Conservation (phyloP, 2,329 filamentous ascomycete species). For the Cordyceps farinosa region DNA sequence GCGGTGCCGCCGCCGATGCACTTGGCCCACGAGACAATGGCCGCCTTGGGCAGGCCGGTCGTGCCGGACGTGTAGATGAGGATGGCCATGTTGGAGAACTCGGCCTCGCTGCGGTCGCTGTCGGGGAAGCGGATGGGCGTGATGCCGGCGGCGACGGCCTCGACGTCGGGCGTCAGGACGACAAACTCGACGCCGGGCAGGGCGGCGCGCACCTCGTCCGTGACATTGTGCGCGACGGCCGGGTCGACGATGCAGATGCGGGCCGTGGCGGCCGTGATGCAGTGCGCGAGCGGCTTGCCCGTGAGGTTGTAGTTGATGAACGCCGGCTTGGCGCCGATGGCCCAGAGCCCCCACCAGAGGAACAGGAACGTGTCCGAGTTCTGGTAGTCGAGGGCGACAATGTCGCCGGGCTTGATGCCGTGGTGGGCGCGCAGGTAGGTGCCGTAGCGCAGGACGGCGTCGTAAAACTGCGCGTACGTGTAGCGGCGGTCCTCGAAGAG, state of each 20-base stretch:
- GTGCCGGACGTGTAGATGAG: constrained; percentile 86
- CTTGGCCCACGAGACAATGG: constrained; percentile 72
- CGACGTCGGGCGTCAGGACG: constrained; percentile 56
- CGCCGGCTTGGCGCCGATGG: constrained; percentile 75
- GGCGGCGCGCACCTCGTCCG: constrained; percentile 52
- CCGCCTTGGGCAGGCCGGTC: constrained; percentile 78
- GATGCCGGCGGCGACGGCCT: constrained; percentile 50
- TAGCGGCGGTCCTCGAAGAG: constrained; percentile 65
- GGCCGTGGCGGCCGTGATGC: constrained; percentile 64
- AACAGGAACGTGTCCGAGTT: constrained; percentile 79
- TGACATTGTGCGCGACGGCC: constrained; percentile 51
- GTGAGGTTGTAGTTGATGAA: constrained; percentile 86
- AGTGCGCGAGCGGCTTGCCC: constrained; percentile 69
- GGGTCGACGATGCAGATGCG: constrained; percentile 68
- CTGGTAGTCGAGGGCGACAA: constrained; percentile 77
- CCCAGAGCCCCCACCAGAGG: constrained; percentile 74
- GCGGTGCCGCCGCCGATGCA: constrained; percentile 51
- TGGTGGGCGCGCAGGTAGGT: constrained; percentile 66
- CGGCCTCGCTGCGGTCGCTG: constrained; percentile 48
- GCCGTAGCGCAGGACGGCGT: constrained; percentile 67
- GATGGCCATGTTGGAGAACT: constrained; percentile 57
- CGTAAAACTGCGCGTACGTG: constrained; percentile 74
- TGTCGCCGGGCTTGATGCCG: constrained; percentile 64
- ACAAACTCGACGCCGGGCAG: constrained; percentile 54
- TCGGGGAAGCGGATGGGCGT: constrained; percentile 57